These are phyloP conservation scores for Salix exigua DNA, from an alignment of 345 rosid genomes.

Conservation along the genomic window DNA sequence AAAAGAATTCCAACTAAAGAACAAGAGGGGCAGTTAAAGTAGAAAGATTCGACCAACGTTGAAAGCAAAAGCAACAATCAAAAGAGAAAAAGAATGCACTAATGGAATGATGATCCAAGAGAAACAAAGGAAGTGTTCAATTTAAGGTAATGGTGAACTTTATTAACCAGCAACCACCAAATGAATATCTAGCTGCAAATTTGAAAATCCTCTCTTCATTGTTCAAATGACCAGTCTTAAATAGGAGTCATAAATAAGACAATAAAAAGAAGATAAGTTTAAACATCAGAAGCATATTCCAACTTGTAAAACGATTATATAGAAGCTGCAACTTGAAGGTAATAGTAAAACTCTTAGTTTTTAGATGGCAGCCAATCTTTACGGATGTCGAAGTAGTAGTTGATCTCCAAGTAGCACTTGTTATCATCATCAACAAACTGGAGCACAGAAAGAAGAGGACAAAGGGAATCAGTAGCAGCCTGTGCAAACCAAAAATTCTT, in stretches of 20 bases:
- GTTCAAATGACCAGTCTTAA: background rate
- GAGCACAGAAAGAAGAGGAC: slow-evolving; percentile 6
- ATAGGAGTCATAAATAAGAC: background rate
- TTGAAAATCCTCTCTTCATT: background rate
- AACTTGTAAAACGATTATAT: slow-evolving; percentile 8
- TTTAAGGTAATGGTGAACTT: background rate
- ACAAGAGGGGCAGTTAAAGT: background rate
- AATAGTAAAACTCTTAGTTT: background rate
- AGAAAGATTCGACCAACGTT: background rate
- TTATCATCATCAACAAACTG: slow-evolving; percentile 85
- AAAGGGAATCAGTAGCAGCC: slow-evolving; percentile 1
- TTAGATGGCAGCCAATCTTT: slow-evolving; percentile 50
- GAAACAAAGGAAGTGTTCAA: background rate
- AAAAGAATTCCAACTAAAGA: background rate
- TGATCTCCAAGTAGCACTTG: slow-evolving; percentile 84
- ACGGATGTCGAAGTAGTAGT: slow-evolving; percentile 84
- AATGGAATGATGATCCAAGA: background rate
- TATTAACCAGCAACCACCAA: background rate
- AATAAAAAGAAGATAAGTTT: background rate
- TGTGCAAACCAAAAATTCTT: background rate
- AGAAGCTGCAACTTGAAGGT: background rate
- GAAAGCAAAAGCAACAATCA: background rate
- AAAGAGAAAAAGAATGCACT: background rate
- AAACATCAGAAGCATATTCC: slow-evolving; percentile 25
- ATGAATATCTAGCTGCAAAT: background rate